A percentile compares a stretch with the other conserved stretches of the same genome.
These are phyloP conservation scores for Epichloe elymi DNA, from an alignment of 2,329 filamentous ascomycete genomes.

Conservation along the genomic window DNA sequence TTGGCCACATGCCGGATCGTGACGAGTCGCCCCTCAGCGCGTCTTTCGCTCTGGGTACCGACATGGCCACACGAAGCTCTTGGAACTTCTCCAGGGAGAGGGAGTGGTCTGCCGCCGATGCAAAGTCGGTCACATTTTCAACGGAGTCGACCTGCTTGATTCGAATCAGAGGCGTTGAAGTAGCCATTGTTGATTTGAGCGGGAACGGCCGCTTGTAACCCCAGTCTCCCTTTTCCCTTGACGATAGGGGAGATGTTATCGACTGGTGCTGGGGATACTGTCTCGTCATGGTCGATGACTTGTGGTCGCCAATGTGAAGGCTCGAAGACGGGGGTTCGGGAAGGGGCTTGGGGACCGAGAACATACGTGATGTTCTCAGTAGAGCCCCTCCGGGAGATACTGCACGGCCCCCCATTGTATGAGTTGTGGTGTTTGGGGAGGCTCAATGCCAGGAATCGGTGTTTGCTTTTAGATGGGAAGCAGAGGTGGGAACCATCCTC, in stretches of 20 bases:
- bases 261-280: conserved; percentile 72
- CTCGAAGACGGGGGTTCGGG: conserved; percentile 43
- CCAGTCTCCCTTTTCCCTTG: conserved; percentile 74
- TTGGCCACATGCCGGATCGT: conserved; percentile 16
- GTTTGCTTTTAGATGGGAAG: conserved; percentile 1
- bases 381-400: conserved; percentile 54
- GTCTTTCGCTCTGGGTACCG: conserved; percentile 29
- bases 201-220: conserved; percentile 80
- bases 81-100: conserved; percentile 76
- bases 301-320: conserved; percentile 21
- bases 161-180: conserved; percentile 61
- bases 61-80: conserved; percentile 63
- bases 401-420: conserved; percentile 20
- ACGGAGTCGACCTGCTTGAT: conserved; percentile 69
- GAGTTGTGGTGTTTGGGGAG: conserved; percentile 13
- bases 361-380: conserved; percentile 77
- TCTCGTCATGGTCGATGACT: conserved; percentile 42
- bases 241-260: conserved; percentile 63
- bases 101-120: conserved; percentile 68
- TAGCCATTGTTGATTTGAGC: conserved; percentile 56
- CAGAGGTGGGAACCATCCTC: background rate
- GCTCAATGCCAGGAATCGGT: conserved; percentile 17
- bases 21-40: conserved; percentile 5
- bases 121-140: conserved; percentile 83
- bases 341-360: conserved; percentile 70